Evolutionary conservation across 345 rosid species (phyloP).

Genomic region (Citrus mangshanensis): DNA sequence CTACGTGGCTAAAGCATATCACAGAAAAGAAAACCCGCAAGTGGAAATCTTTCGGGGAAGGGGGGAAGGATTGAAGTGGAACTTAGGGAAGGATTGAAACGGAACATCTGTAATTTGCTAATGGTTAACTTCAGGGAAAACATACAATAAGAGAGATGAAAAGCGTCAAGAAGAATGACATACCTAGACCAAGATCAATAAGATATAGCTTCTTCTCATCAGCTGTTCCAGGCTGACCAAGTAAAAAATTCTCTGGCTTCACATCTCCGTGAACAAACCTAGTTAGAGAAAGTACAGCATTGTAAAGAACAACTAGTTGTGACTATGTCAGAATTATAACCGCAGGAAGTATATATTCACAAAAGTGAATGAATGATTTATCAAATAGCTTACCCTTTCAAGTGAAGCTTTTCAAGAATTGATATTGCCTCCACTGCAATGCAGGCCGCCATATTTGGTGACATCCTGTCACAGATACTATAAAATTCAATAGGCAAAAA

Average conservation of each 20-base stretch:
- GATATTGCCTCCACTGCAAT: conserved; percentile 95
- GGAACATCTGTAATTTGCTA: not conserved
- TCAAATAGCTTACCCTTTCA: conserved; percentile 57
- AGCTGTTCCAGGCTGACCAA: conserved; percentile 83
- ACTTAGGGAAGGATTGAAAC: not conserved
- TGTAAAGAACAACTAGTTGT: conserved; percentile 16
- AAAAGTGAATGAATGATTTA: conserved; percentile 5
- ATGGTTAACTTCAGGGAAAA: not conserved
- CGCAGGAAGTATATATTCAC: not conserved
- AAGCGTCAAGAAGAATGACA: conserved; percentile 15
- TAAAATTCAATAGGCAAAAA: conserved; percentile 17
- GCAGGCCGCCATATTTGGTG: conserved; percentile 85
- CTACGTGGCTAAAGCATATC: not conserved
- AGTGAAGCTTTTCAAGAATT: conserved; percentile 82
- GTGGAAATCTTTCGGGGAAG: not conserved
- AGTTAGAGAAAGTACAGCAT: conserved; percentile 19
- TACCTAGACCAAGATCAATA: conserved; percentile 94
- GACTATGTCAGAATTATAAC: not conserved
- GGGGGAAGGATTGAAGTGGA: too few relatives aligned
- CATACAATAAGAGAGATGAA: not conserved
- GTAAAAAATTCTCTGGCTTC: conserved; percentile 89
- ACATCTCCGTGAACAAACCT: conserved; percentile 97
- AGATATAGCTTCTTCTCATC: conserved; percentile 85
- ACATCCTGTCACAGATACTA: conserved; percentile 54
- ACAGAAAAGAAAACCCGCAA: conserved; percentile 8